Evolutionary conservation across 2,329 filamentous ascomycete species (phyloP).

Genomic region (Neofusicoccum kwambonambiense): DNA sequence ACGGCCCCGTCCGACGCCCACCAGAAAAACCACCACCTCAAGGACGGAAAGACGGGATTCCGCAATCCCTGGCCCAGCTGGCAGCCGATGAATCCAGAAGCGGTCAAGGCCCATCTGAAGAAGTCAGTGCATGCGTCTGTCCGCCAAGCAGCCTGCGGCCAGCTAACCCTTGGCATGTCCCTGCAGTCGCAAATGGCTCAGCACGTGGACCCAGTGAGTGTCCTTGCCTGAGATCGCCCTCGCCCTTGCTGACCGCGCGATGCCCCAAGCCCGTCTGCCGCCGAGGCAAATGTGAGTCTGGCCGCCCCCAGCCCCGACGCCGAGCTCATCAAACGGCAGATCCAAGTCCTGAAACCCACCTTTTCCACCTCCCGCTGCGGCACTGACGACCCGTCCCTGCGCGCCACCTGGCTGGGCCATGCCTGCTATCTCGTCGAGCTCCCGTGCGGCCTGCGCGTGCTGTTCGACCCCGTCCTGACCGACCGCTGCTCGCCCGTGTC

Average conservation of each 20-base stretch:
- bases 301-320: neutral
- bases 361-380: neutral
- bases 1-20: constrained; percentile 33
- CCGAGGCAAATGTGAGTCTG: neutral
- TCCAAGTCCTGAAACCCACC: neutral
- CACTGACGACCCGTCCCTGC: constrained; percentile 58
- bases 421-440: constrained; percentile 93
- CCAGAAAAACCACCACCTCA: constrained; percentile 50
- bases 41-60: constrained; percentile 53
- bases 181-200: neutral
- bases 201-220: neutral
- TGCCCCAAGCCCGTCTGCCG: neutral
- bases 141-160: neutral
- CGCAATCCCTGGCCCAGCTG: constrained; percentile 52
- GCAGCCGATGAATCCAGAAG: neutral
- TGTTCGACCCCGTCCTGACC: constrained; percentile 93
- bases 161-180: neutral
- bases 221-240: neutral
- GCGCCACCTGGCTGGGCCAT: constrained; percentile 92
- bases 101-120: neutral
- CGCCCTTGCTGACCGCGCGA: neutral
- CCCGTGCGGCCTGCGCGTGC: constrained; percentile 76
- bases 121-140: neutral
- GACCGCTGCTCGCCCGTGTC: constrained; percentile 77
- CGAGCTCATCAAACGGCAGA: neutral